These are phyloP conservation scores for Pseudocercospora macadamiae DNA, from an alignment of 2,329 filamentous ascomycete genomes.

Conservation along the genomic window DNA sequence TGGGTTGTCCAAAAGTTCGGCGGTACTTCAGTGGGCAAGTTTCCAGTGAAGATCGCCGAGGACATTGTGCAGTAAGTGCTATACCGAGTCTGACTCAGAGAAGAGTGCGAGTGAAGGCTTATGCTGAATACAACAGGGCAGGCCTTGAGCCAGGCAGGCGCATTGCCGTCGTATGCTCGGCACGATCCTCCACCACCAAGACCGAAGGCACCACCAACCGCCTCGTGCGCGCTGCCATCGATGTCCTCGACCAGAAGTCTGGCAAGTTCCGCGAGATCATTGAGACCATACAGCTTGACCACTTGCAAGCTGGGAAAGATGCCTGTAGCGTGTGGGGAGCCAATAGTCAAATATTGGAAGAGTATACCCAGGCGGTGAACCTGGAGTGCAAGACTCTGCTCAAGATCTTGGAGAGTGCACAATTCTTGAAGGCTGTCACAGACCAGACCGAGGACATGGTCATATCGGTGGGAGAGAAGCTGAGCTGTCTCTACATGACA, in stretches of 20 bases:
- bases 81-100: conserved; percentile 4
- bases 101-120: not conserved
- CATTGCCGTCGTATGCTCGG: conserved; percentile 93
- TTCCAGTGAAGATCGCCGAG: conserved; percentile 63
- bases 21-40: conserved; percentile 94
- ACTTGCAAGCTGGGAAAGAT: conserved; percentile 70
- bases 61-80: conserved; percentile 63
- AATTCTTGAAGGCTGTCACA: conserved; percentile 58
- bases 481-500: conserved; percentile 91
- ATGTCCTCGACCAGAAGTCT: conserved; percentile 46
- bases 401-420: conserved; percentile 70
- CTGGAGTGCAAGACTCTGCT: conserved; percentile 78
- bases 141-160: conserved; percentile 62
- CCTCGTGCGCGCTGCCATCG: conserved; percentile 52
- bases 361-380: conserved; percentile 69
- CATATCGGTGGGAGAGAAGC: conserved; percentile 92
- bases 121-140: conserved; percentile 42
- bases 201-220: conserved; percentile 92
- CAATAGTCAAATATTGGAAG: conserved; percentile 47
- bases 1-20: conserved; percentile 97
- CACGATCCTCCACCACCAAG: conserved; percentile 91
- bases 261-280: conserved; percentile 73
- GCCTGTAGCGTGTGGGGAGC: conserved; percentile 33
- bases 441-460: conserved; percentile 67
- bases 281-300: conserved; percentile 78